Evolutionary conservation across 768 basidiomycete species (phyloP).

Genomic region (Trametes punicea): DNA sequence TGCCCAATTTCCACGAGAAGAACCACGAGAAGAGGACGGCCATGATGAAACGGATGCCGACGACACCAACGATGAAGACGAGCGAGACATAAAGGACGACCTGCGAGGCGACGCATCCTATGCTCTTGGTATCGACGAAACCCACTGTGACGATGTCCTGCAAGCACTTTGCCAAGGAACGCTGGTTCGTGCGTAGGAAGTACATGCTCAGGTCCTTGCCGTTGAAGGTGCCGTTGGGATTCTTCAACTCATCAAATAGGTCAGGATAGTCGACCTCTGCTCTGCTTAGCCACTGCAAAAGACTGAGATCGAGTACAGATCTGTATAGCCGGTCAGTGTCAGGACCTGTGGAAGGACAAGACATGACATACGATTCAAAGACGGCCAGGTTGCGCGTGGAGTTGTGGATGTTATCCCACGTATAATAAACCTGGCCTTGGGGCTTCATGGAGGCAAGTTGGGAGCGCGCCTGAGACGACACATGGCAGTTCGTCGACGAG

Average conservation of each 20-base stretch:
- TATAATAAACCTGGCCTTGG: conserved; percentile 89
- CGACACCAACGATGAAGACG: conserved; percentile 96
- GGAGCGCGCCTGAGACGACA: conserved; percentile 47
- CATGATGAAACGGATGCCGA: conserved; percentile 92
- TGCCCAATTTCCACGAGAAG: conserved; percentile 92
- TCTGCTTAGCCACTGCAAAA: conserved; percentile 81
- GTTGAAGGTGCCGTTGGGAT: conserved; percentile 67
- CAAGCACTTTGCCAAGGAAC: conserved; percentile 72
- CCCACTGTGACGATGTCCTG: conserved; percentile 85
- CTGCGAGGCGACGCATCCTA: conserved; percentile 93
- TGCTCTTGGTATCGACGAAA: conserved; percentile 90
- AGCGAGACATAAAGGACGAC: conserved; percentile 95
- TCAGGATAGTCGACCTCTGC: conserved; percentile 80
- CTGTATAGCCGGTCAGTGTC: conserved; percentile 37
- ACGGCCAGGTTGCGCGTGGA: conserved; percentile 81
- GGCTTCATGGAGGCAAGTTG: conserved; percentile 48
- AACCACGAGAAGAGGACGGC: conserved; percentile 98
- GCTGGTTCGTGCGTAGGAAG: conserved; percentile 69
- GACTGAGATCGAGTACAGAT: conserved; percentile 80
- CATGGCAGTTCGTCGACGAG: conserved; percentile 68
- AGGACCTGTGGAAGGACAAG: not conserved
- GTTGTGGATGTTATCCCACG: conserved; percentile 81
- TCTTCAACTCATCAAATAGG: conserved; percentile 76
- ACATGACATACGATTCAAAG: conserved; percentile 75
- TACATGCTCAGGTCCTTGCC: conserved; percentile 87